Base-by-base conservation (phyloP, 2,329 filamentous ascomycete genomes). In the Scedosporium apiospermum region DNA sequence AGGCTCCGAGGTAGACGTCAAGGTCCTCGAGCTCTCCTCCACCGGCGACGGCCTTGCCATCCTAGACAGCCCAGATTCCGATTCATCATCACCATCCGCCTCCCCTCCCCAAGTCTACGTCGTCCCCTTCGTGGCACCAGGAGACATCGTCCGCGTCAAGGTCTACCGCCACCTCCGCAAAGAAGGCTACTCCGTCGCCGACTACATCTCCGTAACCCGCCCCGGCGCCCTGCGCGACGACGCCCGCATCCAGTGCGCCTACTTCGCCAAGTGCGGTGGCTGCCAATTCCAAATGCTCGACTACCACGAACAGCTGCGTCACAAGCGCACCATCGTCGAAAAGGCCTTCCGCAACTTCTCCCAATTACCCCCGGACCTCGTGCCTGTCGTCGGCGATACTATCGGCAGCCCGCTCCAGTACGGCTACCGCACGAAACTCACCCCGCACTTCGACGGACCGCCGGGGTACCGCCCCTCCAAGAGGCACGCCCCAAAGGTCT, bases 281-380 rank as follows among this genome's bases (percentile, higher is more conserved):
- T 99, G 95, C 72, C 95, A 99, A 76, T 93, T 98, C 74, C 95
- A 99, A 78, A 97, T 98, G 91, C 84, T 99, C 66, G 86, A 91
- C 62, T 98, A 98, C 74, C 76, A 82, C 34, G 89, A 92, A 69
- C 95, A 99, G 74, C 84, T 99, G 30, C 80, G 80, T 55, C 88
- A 93, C 75, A 99, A 99, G 79, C 87, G 84, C 71, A 82, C 83
- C 64, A 89, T 98, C 65, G 87, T 99, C 57, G 90, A 96, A 70
- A 96, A 95, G 71, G 95, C 95, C 6, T 99, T 90, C 78, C 82
- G 80, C 65, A 93, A 96, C 78, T 99, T 98, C 76, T 96, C 93
- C 14, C 86, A 91, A 65, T 80, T 99, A 6, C 81, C 89, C 0
- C 84, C 89, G 0, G 86, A 89, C 64, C 78, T 89, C 21, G 80